Conservation (phyloP, 257 asterid genomes). For the Solanum appendiculatum region DNA sequence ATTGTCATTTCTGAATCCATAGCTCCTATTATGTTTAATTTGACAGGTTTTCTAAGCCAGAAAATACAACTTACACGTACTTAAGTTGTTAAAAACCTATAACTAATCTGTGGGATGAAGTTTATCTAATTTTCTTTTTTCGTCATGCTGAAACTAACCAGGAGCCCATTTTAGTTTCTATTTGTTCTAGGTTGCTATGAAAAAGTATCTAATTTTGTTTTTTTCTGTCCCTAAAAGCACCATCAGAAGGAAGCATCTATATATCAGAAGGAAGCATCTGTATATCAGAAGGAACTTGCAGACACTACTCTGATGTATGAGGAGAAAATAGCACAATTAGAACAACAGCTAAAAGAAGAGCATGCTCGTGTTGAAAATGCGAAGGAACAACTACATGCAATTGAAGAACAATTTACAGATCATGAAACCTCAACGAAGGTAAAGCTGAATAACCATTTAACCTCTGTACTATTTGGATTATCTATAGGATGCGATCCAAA, state of each 20-base stretch:
- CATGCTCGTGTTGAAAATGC: slow-evolving; percentile 22
- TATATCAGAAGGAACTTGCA: slow-evolving; percentile 52
- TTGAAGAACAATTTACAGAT: slow-evolving; percentile 26
- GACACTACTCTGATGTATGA: slow-evolving; percentile 77
- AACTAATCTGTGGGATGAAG: not conserved
- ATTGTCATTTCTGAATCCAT: not conserved
- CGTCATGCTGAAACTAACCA: not conserved
- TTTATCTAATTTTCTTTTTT: not conserved
- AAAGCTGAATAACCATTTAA: not conserved
- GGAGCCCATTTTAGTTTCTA: not conserved
- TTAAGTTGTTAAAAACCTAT: not conserved
- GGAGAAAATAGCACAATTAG: slow-evolving; percentile 41
- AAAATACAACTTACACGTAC: not conserved
- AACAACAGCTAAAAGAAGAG: slow-evolving; percentile 48
- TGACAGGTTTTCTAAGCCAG: not conserved
- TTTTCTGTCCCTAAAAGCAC: slow-evolving; percentile 21
- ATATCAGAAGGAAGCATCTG: slow-evolving; percentile 42
- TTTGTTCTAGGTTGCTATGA: not conserved
- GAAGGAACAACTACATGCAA: slow-evolving; percentile 43
- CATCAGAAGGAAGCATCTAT: slow-evolving; percentile 47
- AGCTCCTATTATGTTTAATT: not conserved
- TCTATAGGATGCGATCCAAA: not conserved
- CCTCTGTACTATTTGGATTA: not conserved
- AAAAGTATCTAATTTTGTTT: slow-evolving; percentile 9
- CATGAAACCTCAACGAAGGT: slow-evolving; percentile 52